These are phyloP conservation scores for Trypethelium eluteriae DNA, from an alignment of 495 filamentous ascomycete species.

Conservation along the genomic window DNA sequence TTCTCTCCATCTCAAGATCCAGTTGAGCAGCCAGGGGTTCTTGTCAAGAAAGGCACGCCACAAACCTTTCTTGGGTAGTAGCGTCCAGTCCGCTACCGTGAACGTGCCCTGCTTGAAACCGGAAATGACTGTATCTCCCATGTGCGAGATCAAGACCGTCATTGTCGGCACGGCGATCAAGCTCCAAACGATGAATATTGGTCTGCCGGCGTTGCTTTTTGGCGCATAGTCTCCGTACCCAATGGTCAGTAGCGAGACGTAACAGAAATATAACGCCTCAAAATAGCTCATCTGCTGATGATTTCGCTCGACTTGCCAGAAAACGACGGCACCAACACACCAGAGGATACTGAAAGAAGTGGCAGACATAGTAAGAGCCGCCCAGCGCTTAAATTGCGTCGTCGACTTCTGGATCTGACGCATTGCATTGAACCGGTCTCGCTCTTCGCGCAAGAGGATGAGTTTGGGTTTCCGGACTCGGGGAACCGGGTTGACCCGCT, in stretches of 20 bases:
- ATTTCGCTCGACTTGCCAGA: constrained; percentile 35
- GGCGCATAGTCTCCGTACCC: constrained; percentile 41
- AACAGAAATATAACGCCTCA: constrained; percentile 41
- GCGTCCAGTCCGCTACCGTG: constrained; percentile 48
- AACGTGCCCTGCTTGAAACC: constrained; percentile 50
- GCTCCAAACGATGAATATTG: constrained; percentile 41
- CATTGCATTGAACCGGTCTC: constrained; percentile 40
- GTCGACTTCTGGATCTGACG: constrained; percentile 36
- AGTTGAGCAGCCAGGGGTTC: constrained; percentile 38
- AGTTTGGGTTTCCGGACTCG: constrained; percentile 30
- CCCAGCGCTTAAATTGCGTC: constrained; percentile 36
- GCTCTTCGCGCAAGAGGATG: constrained; percentile 36
- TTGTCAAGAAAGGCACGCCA: constrained; percentile 41
- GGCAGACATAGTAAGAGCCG: constrained; percentile 31
- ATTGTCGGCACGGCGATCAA: constrained; percentile 59
- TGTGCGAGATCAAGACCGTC: constrained; percentile 57
- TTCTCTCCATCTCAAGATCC: constrained; percentile 34
- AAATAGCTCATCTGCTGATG: constrained; percentile 39
- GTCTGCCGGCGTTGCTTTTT: constrained; percentile 37
- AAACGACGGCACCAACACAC: constrained; percentile 39
- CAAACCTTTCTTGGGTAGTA: constrained; percentile 48
- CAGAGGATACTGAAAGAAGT: constrained; percentile 37
- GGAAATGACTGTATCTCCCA: constrained; percentile 54
- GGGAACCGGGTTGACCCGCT: constrained; percentile 7
- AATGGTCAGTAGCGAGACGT: constrained; percentile 38